These are phyloP conservation scores for Arbutus unedo DNA, from an alignment of 148 eudicot genomes.

Conservation along the genomic window DNA sequence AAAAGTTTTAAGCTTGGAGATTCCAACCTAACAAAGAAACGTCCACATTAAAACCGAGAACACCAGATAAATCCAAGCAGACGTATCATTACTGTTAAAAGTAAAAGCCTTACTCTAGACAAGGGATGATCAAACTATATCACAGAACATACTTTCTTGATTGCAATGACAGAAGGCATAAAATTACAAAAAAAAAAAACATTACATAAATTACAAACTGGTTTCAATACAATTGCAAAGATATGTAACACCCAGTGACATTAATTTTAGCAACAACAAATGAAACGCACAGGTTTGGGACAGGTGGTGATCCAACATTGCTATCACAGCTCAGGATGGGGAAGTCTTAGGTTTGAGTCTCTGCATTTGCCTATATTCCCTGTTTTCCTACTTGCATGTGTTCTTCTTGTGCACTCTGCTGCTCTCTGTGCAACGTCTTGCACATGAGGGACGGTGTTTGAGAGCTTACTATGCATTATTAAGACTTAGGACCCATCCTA, in stretches of 20 bases:
- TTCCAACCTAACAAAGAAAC: slow-evolving; percentile 66
- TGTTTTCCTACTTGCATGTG: not conserved
- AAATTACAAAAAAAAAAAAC: not conserved
- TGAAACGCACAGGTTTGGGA: not conserved
- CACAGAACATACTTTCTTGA: not conserved
- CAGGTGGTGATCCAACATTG: not conserved
- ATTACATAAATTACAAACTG: too few species aligned
- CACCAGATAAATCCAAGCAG: not conserved
- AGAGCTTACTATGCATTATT: not conserved
- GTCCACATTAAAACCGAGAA: slow-evolving; percentile 17
- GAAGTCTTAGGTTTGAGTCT: not conserved
- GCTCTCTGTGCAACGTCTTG: not conserved
- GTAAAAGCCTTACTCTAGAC: not conserved
- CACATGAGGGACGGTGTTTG: not conserved
- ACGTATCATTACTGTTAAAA: not conserved
- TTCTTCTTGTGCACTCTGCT: not conserved
- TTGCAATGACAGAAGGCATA: not conserved
- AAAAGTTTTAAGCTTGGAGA: slow-evolving; percentile 83
- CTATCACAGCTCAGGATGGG: not conserved
- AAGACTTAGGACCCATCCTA: not conserved
- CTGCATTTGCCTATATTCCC: not conserved
- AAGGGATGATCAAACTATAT: not conserved
- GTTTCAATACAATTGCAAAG: not conserved
- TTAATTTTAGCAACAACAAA: not conserved
- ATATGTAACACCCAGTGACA: not conserved